phyloP scores from a whole-genome alignment of 768 basidiomycete genomes.

The Brasilioporus rufonigricans region DNA sequence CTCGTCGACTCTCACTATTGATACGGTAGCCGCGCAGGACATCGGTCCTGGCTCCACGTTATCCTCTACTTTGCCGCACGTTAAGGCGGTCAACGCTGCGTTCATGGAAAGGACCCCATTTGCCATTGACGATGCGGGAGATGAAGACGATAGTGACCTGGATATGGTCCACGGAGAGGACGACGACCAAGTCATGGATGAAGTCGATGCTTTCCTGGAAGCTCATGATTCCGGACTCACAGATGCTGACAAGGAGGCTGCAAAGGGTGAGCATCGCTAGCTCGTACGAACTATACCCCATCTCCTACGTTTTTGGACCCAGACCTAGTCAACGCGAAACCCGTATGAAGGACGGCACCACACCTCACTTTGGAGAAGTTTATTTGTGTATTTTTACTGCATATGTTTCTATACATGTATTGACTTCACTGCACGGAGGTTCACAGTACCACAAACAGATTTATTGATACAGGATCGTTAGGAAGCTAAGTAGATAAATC shows the following conservation, averaged over 20 bases:
- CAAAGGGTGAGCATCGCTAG: constrained; percentile 53
- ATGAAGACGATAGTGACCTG: constrained; percentile 60
- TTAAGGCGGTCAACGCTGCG: constrained; percentile 76
- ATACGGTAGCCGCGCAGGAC: constrained; percentile 32
- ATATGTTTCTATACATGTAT: constrained; percentile 10
- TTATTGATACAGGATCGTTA: constrained; percentile 6
- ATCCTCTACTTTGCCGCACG: constrained; percentile 47
- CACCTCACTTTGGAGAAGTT: background rate
- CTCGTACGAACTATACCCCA: background rate
- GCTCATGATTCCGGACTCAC: constrained; percentile 86
- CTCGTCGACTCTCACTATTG: constrained; percentile 52
- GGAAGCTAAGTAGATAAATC: background rate
- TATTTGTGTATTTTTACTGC: constrained; percentile 15
- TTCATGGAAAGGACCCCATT: constrained; percentile 92
- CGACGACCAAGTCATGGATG: constrained; percentile 84
- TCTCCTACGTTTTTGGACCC: background rate
- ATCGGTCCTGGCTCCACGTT: constrained; percentile 18
- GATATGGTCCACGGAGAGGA: constrained; percentile 53
- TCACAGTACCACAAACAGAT: constrained; percentile 7
- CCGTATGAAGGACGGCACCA: constrained; percentile 32
- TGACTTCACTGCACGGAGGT: background rate
- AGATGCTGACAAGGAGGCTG: constrained; percentile 74
- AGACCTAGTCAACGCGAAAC: constrained; percentile 64
- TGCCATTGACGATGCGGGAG: constrained; percentile 91
- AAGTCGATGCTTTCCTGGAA: constrained; percentile 94